A percentile compares a stretch with the other conserved stretches of the same genome.
These are phyloP conservation scores for Gossypium anomalum DNA, from an alignment of 345 rosid species.

Conservation along the genomic window DNA sequence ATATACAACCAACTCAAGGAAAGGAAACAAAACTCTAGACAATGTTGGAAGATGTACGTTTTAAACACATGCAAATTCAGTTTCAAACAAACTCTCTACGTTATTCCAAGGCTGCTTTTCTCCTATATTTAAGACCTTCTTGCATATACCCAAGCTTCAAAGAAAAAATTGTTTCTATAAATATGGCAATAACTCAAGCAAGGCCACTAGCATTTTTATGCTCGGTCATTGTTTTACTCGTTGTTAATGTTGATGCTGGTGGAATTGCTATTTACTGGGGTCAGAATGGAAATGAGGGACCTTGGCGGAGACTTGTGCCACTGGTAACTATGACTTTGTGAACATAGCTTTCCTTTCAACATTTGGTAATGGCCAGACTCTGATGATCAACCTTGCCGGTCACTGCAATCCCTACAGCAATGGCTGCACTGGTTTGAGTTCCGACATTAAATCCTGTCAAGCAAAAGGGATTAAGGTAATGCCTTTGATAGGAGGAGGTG, in stretches of 20 bases:
- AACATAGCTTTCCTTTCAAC: background rate
- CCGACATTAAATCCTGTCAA: background rate
- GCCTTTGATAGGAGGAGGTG: background rate
- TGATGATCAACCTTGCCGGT: background rate
- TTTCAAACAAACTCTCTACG: background rate
- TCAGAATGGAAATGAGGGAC: background rate
- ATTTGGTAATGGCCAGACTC: background rate
- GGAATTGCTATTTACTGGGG: constrained; percentile 3
- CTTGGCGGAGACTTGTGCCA: background rate
- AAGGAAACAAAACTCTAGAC: background rate
- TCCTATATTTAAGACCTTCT: background rate
- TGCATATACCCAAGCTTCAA: background rate
- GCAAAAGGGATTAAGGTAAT: background rate
- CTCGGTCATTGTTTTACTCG: constrained; percentile 17
- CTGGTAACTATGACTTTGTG: background rate
- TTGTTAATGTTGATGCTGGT: background rate
- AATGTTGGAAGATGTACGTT: background rate
- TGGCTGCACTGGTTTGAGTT: background rate
- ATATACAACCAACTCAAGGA: background rate
- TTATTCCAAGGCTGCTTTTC: background rate
- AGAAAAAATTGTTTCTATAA: background rate
- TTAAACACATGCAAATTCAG: background rate
- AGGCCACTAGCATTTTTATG: background rate
- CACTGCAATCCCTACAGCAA: background rate
- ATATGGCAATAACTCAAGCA: background rate